Percentiles rank a stretch among this genome's conserved stretches.
Evolutionary conservation across 2,329 filamentous ascomycete genomes (phyloP).

Genomic region (Cercospora berteroae): DNA sequence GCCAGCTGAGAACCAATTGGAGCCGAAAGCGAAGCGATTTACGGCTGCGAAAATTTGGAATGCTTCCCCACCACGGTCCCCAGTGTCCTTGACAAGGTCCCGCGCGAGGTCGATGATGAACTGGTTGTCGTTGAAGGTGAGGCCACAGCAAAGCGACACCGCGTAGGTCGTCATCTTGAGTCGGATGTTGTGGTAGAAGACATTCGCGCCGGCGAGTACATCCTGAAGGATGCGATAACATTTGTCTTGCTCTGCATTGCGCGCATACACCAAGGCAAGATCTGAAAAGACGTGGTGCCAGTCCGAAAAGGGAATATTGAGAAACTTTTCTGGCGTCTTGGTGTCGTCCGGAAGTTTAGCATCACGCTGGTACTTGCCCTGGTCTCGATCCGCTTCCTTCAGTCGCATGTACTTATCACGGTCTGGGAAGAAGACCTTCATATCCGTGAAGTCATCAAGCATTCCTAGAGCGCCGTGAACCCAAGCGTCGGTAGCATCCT

Average conservation of each 20-base stretch:
- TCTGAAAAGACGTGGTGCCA: conserved; percentile 92
- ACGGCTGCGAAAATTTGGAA: conserved; percentile 80
- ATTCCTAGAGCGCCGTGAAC: conserved; percentile 59
- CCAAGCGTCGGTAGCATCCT: conserved; percentile 55
- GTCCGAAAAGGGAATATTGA: conserved; percentile 74
- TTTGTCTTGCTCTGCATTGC: conserved; percentile 63
- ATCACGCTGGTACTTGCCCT: conserved; percentile 3
- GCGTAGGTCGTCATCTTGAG: conserved; percentile 33
- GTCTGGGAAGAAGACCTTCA: conserved; percentile 58
- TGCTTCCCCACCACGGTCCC: conserved; percentile 68
- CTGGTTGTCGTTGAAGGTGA: conserved; percentile 74
- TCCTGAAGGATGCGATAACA: conserved; percentile 79
- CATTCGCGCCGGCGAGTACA: conserved; percentile 70
- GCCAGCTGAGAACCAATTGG: conserved; percentile 74
- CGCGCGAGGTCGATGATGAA: conserved; percentile 72
- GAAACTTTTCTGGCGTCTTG: conserved; percentile 56
- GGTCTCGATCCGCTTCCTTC: conserved; percentile 38
- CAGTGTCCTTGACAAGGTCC: conserved; percentile 77
- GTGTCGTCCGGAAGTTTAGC: conserved; percentile 35
- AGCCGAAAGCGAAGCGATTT: conserved; percentile 71
- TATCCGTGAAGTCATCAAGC: conserved; percentile 59
- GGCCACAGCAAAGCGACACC: conserved; percentile 61
- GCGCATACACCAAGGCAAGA: conserved; percentile 75
- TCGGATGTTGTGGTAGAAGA: conserved; percentile 64
- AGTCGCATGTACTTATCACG: conserved; percentile 51